Conservation (phyloP, 768 basidiomycete species). For the Tubosaeta sp. region DNA sequence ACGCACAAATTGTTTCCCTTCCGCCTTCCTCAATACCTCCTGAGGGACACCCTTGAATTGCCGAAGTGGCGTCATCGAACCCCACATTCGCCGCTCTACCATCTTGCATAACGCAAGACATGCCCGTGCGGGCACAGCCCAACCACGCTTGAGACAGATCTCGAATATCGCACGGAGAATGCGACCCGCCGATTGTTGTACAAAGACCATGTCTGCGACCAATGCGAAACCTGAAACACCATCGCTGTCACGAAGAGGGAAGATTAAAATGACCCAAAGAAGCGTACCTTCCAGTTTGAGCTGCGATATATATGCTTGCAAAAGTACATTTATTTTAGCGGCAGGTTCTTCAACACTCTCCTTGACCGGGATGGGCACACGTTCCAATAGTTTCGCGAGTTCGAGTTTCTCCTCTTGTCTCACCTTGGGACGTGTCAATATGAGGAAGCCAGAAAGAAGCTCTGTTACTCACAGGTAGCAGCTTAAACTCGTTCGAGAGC, state of each 20-base stretch:
- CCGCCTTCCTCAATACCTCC: conserved; percentile 85
- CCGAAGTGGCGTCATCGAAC: conserved; percentile 93
- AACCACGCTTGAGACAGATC: conserved; percentile 96
- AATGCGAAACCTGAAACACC: conserved; percentile 62
- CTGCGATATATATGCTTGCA: conserved; percentile 93
- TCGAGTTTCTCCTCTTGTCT: conserved; percentile 86
- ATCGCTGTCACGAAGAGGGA: neutral
- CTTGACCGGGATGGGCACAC: conserved; percentile 96
- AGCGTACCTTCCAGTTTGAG: conserved; percentile 79
- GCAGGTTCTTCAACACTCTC: conserved; percentile 95
- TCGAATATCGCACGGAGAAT: conserved; percentile 97
- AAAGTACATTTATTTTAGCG: conserved; percentile 93
- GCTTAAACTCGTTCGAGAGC: conserved; percentile 91
- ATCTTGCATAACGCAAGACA: conserved; percentile 95
- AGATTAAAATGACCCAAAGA: neutral
- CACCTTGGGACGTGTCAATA: conserved; percentile 35
- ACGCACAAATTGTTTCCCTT: conserved; percentile 94
- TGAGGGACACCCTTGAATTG: conserved; percentile 91
- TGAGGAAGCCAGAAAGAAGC: conserved; percentile 1
- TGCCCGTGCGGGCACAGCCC: conserved; percentile 90
- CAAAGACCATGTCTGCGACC: conserved; percentile 91
- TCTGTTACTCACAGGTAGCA: conserved; percentile 59
- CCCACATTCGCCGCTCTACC: conserved; percentile 92
- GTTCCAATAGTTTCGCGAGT: conserved; percentile 82
- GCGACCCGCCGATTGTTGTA: conserved; percentile 96